Percentiles rank a stretch among this genome's conserved stretches.
Conservation (phyloP, 192 early-diverging fungal genomes). For the Mortierella alpina region DNA sequence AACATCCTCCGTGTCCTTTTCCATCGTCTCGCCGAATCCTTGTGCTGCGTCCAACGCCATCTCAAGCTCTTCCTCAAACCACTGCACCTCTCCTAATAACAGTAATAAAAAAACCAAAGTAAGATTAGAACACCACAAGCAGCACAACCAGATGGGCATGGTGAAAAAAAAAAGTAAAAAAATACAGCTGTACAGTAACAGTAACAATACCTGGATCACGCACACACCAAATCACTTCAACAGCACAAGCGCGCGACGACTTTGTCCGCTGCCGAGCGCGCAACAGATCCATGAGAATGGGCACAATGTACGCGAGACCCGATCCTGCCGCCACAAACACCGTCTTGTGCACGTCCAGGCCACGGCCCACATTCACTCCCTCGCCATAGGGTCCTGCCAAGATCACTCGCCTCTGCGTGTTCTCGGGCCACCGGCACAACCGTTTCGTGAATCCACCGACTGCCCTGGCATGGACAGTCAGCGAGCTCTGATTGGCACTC, state of each 20-base stretch:
- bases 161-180: not conserved
- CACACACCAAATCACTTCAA: slow-evolving; percentile 43
- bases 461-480: slow-evolving; percentile 54
- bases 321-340: slow-evolving; percentile 60
- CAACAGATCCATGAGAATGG: slow-evolving; percentile 49
- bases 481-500: slow-evolving; percentile 16
- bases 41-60: slow-evolving; percentile 29
- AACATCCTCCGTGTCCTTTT: slow-evolving; percentile 33
- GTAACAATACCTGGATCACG: slow-evolving; percentile 43
- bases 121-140: not conserved
- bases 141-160: too few species aligned
- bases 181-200: not conserved
- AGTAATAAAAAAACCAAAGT: not conserved
- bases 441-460: slow-evolving; percentile 56
- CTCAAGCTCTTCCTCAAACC: slow-evolving; percentile 50
- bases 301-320: slow-evolving; percentile 58
- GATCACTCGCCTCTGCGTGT: slow-evolving; percentile 43
- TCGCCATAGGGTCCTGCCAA: slow-evolving; percentile 60
- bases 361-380: slow-evolving; percentile 17
- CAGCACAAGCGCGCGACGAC: not conserved
- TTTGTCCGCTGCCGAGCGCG: slow-evolving; percentile 6
- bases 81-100: slow-evolving; percentile 41
- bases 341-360: slow-evolving; percentile 13
- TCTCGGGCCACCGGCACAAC: slow-evolving; percentile 51
- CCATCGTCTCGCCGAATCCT: slow-evolving; percentile 17